phyloP scores from a whole-genome alignment of 495 filamentous ascomycete species.

The Hypoxylon crocopeplum region DNA sequence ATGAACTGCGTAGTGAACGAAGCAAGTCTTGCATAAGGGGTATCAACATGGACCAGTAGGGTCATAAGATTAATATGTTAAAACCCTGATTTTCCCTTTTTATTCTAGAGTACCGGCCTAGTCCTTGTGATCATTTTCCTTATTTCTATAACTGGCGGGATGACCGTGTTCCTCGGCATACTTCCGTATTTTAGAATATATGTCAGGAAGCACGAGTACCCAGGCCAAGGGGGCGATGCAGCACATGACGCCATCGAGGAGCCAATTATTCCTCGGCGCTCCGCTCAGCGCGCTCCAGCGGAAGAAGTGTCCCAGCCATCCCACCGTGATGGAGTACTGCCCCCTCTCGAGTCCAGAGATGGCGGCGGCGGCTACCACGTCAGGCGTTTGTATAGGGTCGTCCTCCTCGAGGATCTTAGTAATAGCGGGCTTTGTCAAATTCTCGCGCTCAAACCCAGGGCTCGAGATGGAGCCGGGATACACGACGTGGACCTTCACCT shows the following conservation, averaged over 20 bases:
- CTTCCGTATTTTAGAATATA: constrained; percentile 65
- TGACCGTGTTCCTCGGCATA: constrained; percentile 66
- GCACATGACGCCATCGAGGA: constrained; percentile 66
- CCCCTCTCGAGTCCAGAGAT: constrained; percentile 84
- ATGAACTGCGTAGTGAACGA: too few relatives aligned
- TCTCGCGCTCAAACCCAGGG: constrained; percentile 79
- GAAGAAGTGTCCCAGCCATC: constrained; percentile 72
- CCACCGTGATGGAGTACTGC: constrained; percentile 76
- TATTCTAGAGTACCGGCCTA: constrained; percentile 8
- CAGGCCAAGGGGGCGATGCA: constrained; percentile 65
- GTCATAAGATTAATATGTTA: too few relatives aligned
- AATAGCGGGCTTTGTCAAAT: constrained; percentile 78
- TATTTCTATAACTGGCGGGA: constrained; percentile 47
- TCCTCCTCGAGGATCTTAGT: constrained; percentile 82
- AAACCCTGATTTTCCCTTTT: neutral
- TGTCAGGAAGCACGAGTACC: constrained; percentile 63
- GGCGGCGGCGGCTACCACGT: too few relatives aligned
- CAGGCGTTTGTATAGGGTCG: constrained; percentile 79
- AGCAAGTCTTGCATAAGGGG: too few relatives aligned
- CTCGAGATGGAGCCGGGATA: constrained; percentile 83
- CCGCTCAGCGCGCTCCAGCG: constrained; percentile 65
- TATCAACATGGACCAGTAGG: too few relatives aligned
- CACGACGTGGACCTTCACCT: constrained; percentile 81
- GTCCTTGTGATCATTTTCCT: constrained; percentile 7
- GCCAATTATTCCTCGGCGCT: constrained; percentile 62